phyloP scores from a whole-genome alignment of 257 asterid species.

The Perilla frutescens region DNA sequence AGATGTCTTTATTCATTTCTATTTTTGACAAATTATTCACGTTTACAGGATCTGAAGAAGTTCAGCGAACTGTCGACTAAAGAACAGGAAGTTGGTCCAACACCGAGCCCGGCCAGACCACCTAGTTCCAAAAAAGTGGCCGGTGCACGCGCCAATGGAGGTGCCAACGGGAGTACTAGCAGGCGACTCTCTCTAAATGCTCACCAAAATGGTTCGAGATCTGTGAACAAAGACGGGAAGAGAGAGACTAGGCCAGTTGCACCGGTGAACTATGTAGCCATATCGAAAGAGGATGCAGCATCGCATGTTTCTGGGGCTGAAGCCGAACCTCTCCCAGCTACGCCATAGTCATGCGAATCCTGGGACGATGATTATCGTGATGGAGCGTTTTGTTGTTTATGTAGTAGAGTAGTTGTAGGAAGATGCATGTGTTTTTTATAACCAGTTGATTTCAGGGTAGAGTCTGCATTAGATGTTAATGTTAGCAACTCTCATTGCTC shows the following conservation, averaged over 20 bases:
- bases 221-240: conserved; percentile 74
- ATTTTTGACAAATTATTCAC: not conserved
- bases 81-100: conserved; percentile 76
- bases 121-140: conserved; percentile 69
- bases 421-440: conserved; percentile 21
- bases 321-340: conserved; percentile 45
- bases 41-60: conserved; percentile 77
- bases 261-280: conserved; percentile 80
- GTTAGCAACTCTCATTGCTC: not conserved
- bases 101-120: conserved; percentile 90
- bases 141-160: conserved; percentile 77
- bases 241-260: conserved; percentile 67
- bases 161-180: conserved; percentile 63
- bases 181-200: conserved; percentile 84
- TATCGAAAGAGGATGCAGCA: conserved; percentile 64
- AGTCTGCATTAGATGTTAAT: conserved; percentile 12
- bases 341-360: conserved; percentile 41
- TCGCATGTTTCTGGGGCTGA: conserved; percentile 48
- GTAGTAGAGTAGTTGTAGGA: conserved; percentile 27
- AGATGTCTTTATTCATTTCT: too few species aligned
- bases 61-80: conserved; percentile 67
- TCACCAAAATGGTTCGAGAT: conserved; percentile 82
- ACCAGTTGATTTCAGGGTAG: conserved; percentile 22
- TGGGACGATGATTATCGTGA: not conserved
- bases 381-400: not conserved